Conservation (phyloP, 176 grass and related monocot species). For the Poa annua region DNA sequence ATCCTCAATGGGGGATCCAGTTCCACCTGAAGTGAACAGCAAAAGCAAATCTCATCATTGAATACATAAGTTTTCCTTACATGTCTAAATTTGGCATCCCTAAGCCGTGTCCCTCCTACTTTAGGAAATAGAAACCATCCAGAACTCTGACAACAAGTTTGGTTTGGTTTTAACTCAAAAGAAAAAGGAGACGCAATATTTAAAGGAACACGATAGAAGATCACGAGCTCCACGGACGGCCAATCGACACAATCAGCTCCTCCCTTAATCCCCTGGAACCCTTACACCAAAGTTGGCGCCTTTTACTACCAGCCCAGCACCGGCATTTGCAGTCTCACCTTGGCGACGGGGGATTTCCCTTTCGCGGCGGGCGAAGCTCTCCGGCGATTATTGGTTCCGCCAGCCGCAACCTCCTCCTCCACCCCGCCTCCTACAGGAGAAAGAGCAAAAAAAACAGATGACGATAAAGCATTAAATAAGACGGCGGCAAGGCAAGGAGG, state of each 20-base stretch:
- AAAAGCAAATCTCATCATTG: neutral
- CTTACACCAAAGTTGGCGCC: neutral
- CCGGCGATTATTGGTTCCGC: constrained; percentile 11
- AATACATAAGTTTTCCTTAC: constrained; percentile 4
- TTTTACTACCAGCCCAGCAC: neutral
- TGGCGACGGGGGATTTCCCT: constrained; percentile 45
- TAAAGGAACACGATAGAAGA: constrained; percentile 11
- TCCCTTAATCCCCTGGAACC: neutral
- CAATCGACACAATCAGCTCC: neutral
- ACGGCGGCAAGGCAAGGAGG: neutral
- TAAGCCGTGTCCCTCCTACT: neutral
- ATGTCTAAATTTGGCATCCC: neutral
- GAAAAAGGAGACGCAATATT: neutral
- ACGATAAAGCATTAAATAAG: neutral
- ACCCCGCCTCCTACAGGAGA: neutral
- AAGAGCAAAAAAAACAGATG: neutral
- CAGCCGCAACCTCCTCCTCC: neutral
- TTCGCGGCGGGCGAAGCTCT: constrained; percentile 44
- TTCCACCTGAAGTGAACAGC: constrained; percentile 40
- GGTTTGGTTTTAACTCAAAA: neutral
- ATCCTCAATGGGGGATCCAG: constrained; percentile 18
- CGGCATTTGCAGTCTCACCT: constrained; percentile 28
- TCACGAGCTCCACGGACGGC: neutral
- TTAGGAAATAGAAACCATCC: neutral
- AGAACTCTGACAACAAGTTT: neutral